Percentiles rank a stretch among this genome's conserved stretches.
Conservation (phyloP, 495 filamentous ascomycete species). For the Rhypophila decipiens region DNA sequence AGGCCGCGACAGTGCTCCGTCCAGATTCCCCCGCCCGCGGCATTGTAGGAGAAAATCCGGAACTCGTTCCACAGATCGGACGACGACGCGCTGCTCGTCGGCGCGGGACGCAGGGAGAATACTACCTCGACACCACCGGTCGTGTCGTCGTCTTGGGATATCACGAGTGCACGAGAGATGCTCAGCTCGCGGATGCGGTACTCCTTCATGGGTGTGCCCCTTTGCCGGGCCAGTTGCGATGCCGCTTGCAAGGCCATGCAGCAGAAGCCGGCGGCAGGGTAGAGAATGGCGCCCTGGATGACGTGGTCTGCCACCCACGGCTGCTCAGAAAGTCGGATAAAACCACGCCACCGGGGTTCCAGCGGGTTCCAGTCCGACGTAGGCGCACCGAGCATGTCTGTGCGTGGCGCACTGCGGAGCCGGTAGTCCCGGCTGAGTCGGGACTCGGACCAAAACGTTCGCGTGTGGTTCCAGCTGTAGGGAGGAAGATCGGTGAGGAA, state of each 20-base stretch:
- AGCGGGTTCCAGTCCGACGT: conserved; percentile 29
- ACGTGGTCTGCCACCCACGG: conserved; percentile 47
- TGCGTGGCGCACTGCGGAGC: conserved; percentile 20
- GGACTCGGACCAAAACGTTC: conserved; percentile 33
- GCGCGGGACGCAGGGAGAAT: not conserved
- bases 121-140: conserved; percentile 5
- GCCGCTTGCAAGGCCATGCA: conserved; percentile 47
- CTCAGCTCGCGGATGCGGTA: not conserved
- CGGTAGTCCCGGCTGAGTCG: conserved; percentile 38
- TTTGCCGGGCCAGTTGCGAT: not conserved
- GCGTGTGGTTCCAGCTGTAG: conserved; percentile 32
- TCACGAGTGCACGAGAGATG: not conserved
- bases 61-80: not conserved
- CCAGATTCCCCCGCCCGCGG: not conserved
- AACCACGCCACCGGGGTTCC: conserved; percentile 39
- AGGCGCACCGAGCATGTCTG: conserved; percentile 39
- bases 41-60: not conserved
- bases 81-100: not conserved
- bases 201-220: not conserved
- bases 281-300: conserved; percentile 30
- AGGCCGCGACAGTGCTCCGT: not conserved
- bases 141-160: not conserved
- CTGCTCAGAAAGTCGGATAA: conserved; percentile 27
- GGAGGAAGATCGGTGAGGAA: not conserved
- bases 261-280: conserved; percentile 50